Percentiles rank a stretch among this genome's conserved stretches.
Evolutionary conservation across 345 rosid species (phyloP).

Genomic region (Populus simonii): DNA sequence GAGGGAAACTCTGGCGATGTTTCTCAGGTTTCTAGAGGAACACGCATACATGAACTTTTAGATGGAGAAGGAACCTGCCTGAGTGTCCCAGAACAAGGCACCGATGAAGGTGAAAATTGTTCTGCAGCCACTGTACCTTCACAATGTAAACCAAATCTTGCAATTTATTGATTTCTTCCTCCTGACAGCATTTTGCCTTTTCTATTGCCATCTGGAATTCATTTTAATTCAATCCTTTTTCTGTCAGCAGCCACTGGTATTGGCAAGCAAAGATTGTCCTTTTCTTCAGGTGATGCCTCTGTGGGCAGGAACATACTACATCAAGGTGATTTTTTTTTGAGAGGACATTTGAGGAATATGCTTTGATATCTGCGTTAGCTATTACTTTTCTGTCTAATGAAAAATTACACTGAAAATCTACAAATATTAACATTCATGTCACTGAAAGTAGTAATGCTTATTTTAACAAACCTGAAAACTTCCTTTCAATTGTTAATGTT

Average conservation of each 20-base stretch:
- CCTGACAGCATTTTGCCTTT: not conserved
- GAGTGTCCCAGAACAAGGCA: constrained; percentile 8
- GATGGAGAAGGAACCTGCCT: constrained; percentile 1
- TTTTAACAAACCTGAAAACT: not conserved
- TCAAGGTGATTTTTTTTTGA: not conserved
- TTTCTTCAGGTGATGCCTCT: no score
- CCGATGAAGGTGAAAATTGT: not conserved
- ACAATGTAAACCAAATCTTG: constrained; percentile 2
- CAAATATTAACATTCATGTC: not conserved
- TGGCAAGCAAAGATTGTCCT: not conserved
- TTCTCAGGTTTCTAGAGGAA: constrained; percentile 4
- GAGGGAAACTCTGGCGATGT: not conserved
- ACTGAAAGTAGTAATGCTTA: not conserved
- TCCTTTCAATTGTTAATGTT: not conserved
- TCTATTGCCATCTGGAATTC: not conserved
- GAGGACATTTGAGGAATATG: not conserved
- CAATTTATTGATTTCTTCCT: not conserved
- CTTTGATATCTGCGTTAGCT: not conserved
- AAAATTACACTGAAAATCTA: not conserved
- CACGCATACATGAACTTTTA: not conserved
- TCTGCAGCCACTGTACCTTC: constrained; percentile 2
- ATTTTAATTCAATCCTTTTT: not conserved
- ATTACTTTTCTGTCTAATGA: not conserved
- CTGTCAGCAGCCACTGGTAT: not conserved
- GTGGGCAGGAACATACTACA: not conserved